Conservation (phyloP, 1,284 basidiomycete genomes). For the Cutaneotrichosporon cavernicola region DNA sequence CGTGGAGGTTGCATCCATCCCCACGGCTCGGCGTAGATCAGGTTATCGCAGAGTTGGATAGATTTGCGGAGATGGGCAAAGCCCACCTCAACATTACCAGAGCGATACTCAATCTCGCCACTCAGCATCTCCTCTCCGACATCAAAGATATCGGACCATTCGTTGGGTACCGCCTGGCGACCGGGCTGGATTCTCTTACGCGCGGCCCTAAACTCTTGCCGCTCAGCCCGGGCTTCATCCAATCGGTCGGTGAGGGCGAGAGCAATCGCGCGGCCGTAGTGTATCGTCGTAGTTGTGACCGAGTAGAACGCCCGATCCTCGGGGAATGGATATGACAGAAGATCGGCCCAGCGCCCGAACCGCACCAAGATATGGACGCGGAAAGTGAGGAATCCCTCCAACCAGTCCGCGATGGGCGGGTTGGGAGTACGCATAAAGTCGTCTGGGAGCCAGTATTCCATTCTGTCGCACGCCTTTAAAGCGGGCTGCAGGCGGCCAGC, state of each 20-base stretch:
- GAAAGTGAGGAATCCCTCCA: constrained; percentile 38
- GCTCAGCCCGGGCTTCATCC: constrained; percentile 28
- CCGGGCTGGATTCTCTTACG: constrained; percentile 24
- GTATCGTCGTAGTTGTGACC: constrained; percentile 35
- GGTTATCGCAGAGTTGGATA: constrained; percentile 37
- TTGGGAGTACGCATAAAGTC: constrained; percentile 28
- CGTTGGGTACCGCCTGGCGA: constrained; percentile 41
- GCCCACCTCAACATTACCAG: constrained; percentile 32
- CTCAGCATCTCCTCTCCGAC: constrained; percentile 43
- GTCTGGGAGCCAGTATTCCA: constrained; percentile 37
- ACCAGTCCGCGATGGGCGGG: constrained; percentile 40
- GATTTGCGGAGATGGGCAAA: constrained; percentile 37
- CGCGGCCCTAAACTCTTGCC: constrained; percentile 26
- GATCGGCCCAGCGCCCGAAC: constrained; percentile 46
- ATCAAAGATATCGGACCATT: constrained; percentile 32
- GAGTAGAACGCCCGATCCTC: constrained; percentile 35
- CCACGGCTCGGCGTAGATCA: constrained; percentile 48
- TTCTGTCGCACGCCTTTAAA: constrained; percentile 31
- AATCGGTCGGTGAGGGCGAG: constrained; percentile 32
- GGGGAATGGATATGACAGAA: constrained; percentile 32
- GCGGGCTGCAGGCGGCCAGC: constrained; percentile 40
- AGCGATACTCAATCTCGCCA: constrained; percentile 46
- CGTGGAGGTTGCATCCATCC: constrained; percentile 48
- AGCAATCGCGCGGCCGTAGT: constrained; percentile 43
- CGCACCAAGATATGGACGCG: constrained; percentile 42